phyloP scores from a whole-genome alignment of 1,284 basidiomycete genomes.

The Apiotrichum veenhuisii region DNA sequence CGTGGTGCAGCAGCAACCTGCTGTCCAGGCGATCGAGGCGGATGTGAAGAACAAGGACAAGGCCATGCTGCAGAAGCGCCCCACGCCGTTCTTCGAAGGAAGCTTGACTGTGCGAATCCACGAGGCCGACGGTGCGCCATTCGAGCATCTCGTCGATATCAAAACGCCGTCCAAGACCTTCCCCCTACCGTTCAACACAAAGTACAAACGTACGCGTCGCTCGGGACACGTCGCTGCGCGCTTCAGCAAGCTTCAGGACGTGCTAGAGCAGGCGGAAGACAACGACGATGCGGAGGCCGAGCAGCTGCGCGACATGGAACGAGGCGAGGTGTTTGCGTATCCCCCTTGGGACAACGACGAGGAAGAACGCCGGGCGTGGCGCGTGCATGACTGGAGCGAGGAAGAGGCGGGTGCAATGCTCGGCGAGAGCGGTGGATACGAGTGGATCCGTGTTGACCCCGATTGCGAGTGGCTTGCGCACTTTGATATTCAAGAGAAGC shows the following conservation, averaged over 20 bases:
- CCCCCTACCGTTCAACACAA: conserved; percentile 99
- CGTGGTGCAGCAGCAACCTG: conserved; percentile 83
- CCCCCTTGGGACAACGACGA: conserved; percentile 88
- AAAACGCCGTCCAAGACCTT: conserved; percentile 81
- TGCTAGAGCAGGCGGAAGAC: conserved; percentile 85
- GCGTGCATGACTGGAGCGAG: conserved; percentile 96
- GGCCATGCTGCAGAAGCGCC: conserved; percentile 65
- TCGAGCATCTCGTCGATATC: conserved; percentile 96
- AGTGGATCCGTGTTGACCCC: conserved; percentile 99
- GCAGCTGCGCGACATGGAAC: conserved; percentile 73
- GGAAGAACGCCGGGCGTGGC: conserved; percentile 90
- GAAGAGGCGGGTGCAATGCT: conserved; percentile 91
- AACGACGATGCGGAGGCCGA: conserved; percentile 83
- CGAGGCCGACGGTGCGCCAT: conserved; percentile 97
- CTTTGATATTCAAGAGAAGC: conserved; percentile 89
- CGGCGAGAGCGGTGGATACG: conserved; percentile 69
- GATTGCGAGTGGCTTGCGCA: conserved; percentile 98
- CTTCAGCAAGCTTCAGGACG: conserved; percentile 72
- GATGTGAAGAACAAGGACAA: conserved; percentile 23
- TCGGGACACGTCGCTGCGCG: conserved; percentile 70
- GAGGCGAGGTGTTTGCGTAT: conserved; percentile 76
- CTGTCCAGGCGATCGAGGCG: conserved; percentile 45
- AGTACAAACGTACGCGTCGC: conserved; percentile 93
- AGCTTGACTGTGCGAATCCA: conserved; percentile 99
- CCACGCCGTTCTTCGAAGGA: conserved; percentile 79